Conservation (phyloP, 371 early-diverging fungal species). For the Entomophthora muscae region DNA sequence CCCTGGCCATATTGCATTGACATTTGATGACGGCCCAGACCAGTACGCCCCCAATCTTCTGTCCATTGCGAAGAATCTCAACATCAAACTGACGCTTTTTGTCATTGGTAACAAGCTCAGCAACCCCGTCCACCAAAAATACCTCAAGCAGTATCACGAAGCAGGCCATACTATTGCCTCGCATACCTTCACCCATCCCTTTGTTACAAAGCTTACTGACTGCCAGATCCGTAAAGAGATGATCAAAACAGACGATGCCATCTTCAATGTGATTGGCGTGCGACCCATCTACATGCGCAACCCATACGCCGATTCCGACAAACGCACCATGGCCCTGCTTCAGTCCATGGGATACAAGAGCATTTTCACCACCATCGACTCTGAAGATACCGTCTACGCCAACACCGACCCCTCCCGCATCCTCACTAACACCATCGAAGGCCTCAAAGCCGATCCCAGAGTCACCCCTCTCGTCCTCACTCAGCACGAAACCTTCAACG, state of each 20-base stretch:
- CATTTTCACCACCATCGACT: too few relatives aligned
- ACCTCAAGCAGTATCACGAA: background rate
- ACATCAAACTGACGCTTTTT: slow-evolving; percentile 48
- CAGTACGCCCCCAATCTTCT: slow-evolving; percentile 15
- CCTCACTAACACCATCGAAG: too few relatives aligned
- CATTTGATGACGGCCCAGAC: slow-evolving; percentile 13
- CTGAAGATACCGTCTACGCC: too few relatives aligned
- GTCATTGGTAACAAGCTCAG: slow-evolving; percentile 24
- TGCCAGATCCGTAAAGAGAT: slow-evolving; percentile 15
- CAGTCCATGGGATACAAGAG: slow-evolving; percentile 5
- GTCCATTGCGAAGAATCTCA: slow-evolving; percentile 19
- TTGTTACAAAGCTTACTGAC: slow-evolving; percentile 19
- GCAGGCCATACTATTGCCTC: slow-evolving; percentile 29
- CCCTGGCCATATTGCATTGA: slow-evolving; percentile 9
- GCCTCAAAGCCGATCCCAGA: too few relatives aligned
- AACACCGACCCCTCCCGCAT: too few relatives aligned
- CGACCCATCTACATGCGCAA: slow-evolving; percentile 27
- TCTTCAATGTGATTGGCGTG: slow-evolving; percentile 22
- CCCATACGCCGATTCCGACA: too few relatives aligned
- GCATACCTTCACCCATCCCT: slow-evolving; percentile 30
- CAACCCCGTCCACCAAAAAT: background rate
- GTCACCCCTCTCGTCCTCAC: too few relatives aligned
- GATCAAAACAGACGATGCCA: too few relatives aligned
- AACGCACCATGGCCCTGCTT: background rate
- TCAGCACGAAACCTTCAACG: too few relatives aligned